Percentiles rank a stretch among this genome's conserved stretches.
phyloP scores from a whole-genome alignment of 1,139 yeast species.

The Yamadazyma sp. region DNA sequence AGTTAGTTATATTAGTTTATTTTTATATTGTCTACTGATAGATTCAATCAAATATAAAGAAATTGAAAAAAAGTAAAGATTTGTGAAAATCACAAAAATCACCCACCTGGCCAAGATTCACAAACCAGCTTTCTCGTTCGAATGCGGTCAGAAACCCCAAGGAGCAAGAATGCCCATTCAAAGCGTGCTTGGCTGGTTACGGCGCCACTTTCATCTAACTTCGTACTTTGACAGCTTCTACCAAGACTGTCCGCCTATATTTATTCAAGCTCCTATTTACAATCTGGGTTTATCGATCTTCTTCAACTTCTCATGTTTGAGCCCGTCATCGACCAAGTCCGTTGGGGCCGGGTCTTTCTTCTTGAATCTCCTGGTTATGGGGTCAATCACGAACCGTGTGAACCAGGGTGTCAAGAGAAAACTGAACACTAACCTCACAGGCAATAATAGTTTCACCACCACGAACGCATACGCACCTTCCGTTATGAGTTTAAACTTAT shows the following conservation, averaged over 20 bases:
- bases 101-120: no score
- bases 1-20: neutral
- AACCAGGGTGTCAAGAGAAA: slow-evolving; percentile 66
- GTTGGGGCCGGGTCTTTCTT: slow-evolving; percentile 3
- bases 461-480: slow-evolving; percentile 93
- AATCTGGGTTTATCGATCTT: slow-evolving; percentile 35
- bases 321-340: slow-evolving; percentile 1
- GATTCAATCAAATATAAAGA: neutral
- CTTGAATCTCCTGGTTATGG: slow-evolving; percentile 42
- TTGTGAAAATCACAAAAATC: neutral
- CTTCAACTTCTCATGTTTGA: slow-evolving; percentile 16
- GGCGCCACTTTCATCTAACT: no score
- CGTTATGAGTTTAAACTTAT: slow-evolving; percentile 57
- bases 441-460: slow-evolving; percentile 64
- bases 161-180: no score
- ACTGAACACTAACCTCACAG: slow-evolving; percentile 59
- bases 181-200: no score
- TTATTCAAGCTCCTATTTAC: slow-evolving; percentile 10
- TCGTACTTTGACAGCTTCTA: no score
- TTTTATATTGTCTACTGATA: neutral
- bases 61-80: neutral
- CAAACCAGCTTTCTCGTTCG: no score
- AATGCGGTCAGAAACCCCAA: no score
- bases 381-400: slow-evolving; percentile 59
- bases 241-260: no score